Conservation (phyloP, 805 yeast species). For the Yamadazyma laniorum region DNA sequence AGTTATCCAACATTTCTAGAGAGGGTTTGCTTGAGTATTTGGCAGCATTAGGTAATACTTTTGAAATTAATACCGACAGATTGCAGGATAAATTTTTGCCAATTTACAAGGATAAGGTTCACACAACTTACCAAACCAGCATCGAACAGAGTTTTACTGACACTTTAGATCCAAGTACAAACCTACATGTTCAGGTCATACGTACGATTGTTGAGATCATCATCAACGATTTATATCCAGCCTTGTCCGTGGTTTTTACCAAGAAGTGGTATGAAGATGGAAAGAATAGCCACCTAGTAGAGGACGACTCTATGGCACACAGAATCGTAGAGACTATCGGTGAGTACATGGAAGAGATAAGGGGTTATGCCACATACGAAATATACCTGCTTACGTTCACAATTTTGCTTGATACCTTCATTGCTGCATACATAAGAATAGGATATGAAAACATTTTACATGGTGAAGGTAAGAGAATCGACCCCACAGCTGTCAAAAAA, state of each 20-base stretch:
- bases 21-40: constrained; percentile 80
- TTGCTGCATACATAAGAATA: constrained; percentile 36
- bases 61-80: constrained; percentile 69
- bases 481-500: constrained; percentile 35
- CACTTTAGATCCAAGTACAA: constrained; percentile 62
- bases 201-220: constrained; percentile 66
- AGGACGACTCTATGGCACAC: constrained; percentile 47
- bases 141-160: constrained; percentile 38
- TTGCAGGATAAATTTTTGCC: constrained; percentile 66
- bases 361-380: constrained; percentile 44
- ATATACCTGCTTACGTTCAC: constrained; percentile 39
- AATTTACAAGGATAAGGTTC: constrained; percentile 59
- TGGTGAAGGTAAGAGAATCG: constrained; percentile 43
- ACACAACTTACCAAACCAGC: constrained; percentile 35
- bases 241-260: constrained; percentile 60
- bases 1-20: constrained; percentile 36
- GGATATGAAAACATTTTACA: constrained; percentile 42
- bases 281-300: constrained; percentile 20
- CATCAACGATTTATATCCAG: constrained; percentile 66
- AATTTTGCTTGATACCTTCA: constrained; percentile 37
- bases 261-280: constrained; percentile 67
- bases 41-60: constrained; percentile 83
- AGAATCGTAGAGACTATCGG: constrained; percentile 69
- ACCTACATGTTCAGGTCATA: constrained; percentile 75
- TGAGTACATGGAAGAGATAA: constrained; percentile 70